Base-by-base conservation (phyloP, 148 eudicot genomes). In the Gaultheria prostrata region DNA sequence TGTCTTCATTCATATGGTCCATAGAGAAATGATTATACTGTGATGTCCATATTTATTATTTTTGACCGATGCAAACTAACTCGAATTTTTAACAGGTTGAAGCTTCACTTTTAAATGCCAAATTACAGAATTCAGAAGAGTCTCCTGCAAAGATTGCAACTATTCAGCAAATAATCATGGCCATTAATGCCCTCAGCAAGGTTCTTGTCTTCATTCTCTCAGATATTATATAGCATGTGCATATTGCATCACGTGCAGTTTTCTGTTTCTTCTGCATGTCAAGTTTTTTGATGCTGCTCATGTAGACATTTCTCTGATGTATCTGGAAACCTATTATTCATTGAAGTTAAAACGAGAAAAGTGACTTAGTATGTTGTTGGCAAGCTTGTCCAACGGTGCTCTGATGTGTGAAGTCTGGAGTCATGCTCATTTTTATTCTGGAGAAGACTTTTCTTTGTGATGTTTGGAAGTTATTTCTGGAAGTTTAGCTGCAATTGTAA, bases 141-240 rank as follows among this genome's bases (percentile, higher is more conserved):
- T 89, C 92, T 77, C 79, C 91, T 9, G 88, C 88, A 48, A 92
- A 90, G 85, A 82, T 92, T 56, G 83, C 84, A 71, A 89, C 87
- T 81, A 90, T 97, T 82, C 94, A 94, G 89, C 98, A 93, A 87
- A 93, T 92, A 32, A 83, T 97, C 79, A 93, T 93, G 97, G 95
- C 99, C 79, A 94, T 97, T 75, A 97, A 97, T 90, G 93, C 95
- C 56, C 93, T 97, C 71, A 97, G 99, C 97, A 97, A 97, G 99
- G 99, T 97, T 49, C 49, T 45, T 56, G 32, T 79, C 45, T 51
- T 76, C 18, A 48, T 51, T 61, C 49, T 65, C 61, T 21, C 83
- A 48, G 83, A 28, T 84, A 13, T n/a, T n/a, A 45, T 57, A 71
- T 78, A 24, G 48, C 49, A 43, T 71, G 46, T 70, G 54, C 53